Conservation (phyloP, 176 grass and related monocot genomes). For the Raddia distichophylla region DNA sequence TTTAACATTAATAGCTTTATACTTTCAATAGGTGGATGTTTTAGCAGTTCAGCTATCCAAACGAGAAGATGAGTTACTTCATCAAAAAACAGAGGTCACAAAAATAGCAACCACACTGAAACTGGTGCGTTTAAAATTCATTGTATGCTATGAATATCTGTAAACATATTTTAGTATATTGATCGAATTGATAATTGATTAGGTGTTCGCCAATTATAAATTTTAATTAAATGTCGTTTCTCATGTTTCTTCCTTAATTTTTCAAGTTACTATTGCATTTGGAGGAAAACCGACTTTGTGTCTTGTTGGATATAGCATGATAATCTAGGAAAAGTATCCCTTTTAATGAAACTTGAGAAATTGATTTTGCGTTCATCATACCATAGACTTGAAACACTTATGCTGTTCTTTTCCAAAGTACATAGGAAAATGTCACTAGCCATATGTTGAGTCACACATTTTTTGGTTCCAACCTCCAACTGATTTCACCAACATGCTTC, state of each 20-base stretch:
- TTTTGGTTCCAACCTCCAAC: not conserved
- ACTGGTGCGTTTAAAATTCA: conserved; percentile 48
- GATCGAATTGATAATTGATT: not conserved
- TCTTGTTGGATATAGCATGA: not conserved
- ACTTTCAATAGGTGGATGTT: conserved; percentile 63
- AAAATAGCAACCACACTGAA: conserved; percentile 61
- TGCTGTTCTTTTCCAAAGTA: conserved; percentile 25
- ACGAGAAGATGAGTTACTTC: conserved; percentile 85
- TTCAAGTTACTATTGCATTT: not conserved
- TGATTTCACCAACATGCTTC: conserved; percentile 25
- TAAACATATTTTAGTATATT: conserved; percentile 8
- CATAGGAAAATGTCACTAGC: not conserved
- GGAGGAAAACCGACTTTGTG: not conserved
- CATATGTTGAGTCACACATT: not conserved
- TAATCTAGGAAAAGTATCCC: not conserved
- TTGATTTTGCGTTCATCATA: not conserved
- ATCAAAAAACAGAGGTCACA: conserved; percentile 72
- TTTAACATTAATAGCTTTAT: conserved; percentile 15
- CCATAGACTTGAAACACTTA: not conserved
- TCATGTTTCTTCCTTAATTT: not conserved
- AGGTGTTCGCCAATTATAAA: not conserved
- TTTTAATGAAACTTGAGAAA: not conserved
- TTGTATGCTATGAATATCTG: conserved; percentile 1
- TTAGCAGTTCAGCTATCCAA: conserved; percentile 69
- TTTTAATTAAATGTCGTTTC: not conserved